These are phyloP conservation scores for Aspergillus sergii DNA, from an alignment of 2,329 filamentous ascomycete species.

Conservation along the genomic window DNA sequence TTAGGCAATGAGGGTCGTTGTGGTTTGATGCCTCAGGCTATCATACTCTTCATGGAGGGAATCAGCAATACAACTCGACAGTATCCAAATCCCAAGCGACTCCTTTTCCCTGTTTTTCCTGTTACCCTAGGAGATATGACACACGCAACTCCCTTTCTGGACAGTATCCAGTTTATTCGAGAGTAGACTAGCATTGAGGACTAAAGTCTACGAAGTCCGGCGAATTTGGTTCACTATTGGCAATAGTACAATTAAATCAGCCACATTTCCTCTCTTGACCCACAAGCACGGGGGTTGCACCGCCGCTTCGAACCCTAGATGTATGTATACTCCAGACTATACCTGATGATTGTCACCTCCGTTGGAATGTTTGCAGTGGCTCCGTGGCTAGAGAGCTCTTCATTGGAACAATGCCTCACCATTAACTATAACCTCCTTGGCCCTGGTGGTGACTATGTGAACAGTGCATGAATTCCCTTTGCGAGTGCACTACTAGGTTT, in stretches of 20 bases:
- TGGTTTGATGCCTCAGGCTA: too few species aligned
- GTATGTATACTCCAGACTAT: too few species aligned
- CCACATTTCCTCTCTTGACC: not conserved
- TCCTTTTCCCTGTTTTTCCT: not conserved
- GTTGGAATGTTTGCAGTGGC: not conserved
- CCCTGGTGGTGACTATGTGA: not conserved
- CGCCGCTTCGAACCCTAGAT: not conserved
- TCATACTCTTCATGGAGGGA: too few species aligned
- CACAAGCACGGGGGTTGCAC: not conserved
- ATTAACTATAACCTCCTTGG: not conserved
- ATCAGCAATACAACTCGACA: too few species aligned
- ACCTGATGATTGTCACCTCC: not conserved
- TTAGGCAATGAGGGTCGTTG: too few species aligned
- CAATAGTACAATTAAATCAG: not conserved
- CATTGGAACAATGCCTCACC: not conserved
- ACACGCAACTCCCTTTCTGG: not conserved
- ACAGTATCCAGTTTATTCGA: not conserved
- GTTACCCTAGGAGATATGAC: not conserved
- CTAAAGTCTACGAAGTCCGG: not conserved
- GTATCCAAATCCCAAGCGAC: too few species aligned
- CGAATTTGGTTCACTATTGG: not conserved
- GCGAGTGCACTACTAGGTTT: not conserved
- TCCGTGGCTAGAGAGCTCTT: not conserved
- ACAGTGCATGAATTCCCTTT: not conserved
- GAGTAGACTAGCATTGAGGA: not conserved